Base-by-base conservation (phyloP, 1,139 yeast species). In the Scheffersomyces titani region DNA sequence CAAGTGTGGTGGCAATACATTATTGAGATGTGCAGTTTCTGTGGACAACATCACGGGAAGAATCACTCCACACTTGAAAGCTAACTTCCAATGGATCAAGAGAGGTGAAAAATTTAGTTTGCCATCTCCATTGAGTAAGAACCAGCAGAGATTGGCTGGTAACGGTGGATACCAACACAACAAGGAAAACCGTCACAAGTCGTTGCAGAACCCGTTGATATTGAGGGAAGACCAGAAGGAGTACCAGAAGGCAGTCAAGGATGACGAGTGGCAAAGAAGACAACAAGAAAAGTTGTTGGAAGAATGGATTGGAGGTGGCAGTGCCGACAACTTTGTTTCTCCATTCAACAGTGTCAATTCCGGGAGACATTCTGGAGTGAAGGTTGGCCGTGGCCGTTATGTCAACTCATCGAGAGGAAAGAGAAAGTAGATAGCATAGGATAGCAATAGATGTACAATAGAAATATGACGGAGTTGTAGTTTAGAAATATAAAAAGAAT, bases 161-260 rank as follows among this genome's bases (percentile, higher is more conserved):
- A 86, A 86, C 62, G 89, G 86, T 52, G 96, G 96, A 3, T 85
- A 75, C 69, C 90, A 86, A 63, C 94, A 89, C 67, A 83, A 84
- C 65, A 83, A 83, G 61, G 79, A 84, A 54, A 86, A 85, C 63
- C 81, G 87, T 59, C 83, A 81, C 61, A 84, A 82, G 63, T 78
- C 82, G 49, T 67, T 77, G 57, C 84, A 78, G 56, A 80, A 81
- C 44, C 85, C 84, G n/a, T 71, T 81, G 22, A 80, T 90, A 52
- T 82, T 92, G 59, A 83, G 96, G 64, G 98, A 91, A 71, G 99
- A 96, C 72, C 98, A 94, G 75, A 90, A 89, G 68, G 99, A 94
- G 73, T 96, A 94, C 72, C 87, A 86, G 65, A 88, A 89, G 70
- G 97, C 97, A 1, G 72, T 93, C 57, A 92, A 92, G 70, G 88